These are phyloP conservation scores for Nepenthes gracilis DNA, from an alignment of 148 eudicot species.

Conservation along the genomic window DNA sequence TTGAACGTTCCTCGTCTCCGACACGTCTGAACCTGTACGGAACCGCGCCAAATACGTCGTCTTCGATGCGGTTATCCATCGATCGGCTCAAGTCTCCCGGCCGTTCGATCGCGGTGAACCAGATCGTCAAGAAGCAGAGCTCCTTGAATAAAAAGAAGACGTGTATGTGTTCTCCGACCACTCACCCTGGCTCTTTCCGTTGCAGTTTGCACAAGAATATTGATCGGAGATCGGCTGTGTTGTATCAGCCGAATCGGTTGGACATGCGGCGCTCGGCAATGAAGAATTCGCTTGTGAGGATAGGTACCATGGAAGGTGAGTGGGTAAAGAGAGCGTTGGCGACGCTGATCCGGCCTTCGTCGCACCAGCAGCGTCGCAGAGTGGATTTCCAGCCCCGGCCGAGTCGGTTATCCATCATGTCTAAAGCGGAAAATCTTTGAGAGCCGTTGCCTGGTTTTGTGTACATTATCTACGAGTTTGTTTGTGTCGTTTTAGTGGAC, in stretches of 20 bases:
- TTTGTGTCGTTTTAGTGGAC: no score
- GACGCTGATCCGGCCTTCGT: constrained; percentile 42
- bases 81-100: constrained; percentile 21
- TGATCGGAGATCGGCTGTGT: constrained; percentile 3
- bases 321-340: constrained; percentile 44
- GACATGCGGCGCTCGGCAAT: constrained; percentile 46
- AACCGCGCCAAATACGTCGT: constrained; percentile 15
- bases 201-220: constrained; percentile 27
- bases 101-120: constrained; percentile 20
- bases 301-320: constrained; percentile 56
- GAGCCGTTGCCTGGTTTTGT: no score
- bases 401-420: constrained; percentile 38
- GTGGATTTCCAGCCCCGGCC: constrained; percentile 28
- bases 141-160: constrained; percentile 17
- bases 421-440: constrained; percentile 19
- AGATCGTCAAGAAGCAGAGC: constrained; percentile 6
- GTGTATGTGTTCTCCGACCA: constrained; percentile 44
- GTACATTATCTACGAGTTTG: no score
- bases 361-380: constrained; percentile 40
- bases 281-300: constrained; percentile 52
- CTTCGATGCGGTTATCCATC: constrained; percentile 18
- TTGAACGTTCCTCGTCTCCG: constrained; percentile 27
- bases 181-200: constrained; percentile 48
- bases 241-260: constrained; percentile 26
- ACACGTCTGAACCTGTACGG: constrained; percentile 21